Evolutionary conservation across 371 early-diverging fungal genomes (phyloP).

Genomic region (Catenaria anguillulae): DNA sequence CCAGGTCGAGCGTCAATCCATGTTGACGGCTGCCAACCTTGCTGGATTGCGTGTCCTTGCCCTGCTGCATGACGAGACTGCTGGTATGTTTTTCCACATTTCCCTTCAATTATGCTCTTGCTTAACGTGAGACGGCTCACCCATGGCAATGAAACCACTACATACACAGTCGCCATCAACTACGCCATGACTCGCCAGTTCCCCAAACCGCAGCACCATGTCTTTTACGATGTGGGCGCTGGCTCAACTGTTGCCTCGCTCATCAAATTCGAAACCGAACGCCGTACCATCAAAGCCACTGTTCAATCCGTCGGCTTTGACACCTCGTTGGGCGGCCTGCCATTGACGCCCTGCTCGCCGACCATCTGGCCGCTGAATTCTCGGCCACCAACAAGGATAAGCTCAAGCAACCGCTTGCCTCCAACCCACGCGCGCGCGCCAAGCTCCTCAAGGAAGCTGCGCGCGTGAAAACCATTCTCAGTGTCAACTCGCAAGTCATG

Average conservation of each 20-base stretch:
- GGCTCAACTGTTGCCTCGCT: conserved; percentile 80
- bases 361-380: conserved; percentile 57
- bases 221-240: conserved; percentile 95
- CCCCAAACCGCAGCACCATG: conserved; percentile 48
- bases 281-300: conserved; percentile 36
- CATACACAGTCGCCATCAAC: conserved; percentile 63
- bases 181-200: conserved; percentile 69
- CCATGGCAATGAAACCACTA: not conserved
- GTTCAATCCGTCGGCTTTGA: conserved; percentile 72
- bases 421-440: conserved; percentile 59
- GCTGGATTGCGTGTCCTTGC: conserved; percentile 70
- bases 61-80: conserved; percentile 83
- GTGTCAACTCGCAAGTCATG: conserved; percentile 73
- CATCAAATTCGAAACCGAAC: conserved; percentile 50
- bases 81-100: conserved; percentile 32
- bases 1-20: conserved; percentile 79
- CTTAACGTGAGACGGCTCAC: not conserved
- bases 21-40: conserved; percentile 83
- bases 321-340: conserved; percentile 70
- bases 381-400: conserved; percentile 30
- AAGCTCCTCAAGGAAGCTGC: conserved; percentile 79
- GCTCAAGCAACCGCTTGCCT: conserved; percentile 18
- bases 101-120: not conserved
- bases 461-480: conserved; percentile 86
- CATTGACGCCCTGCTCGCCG: conserved; percentile 64